Base-by-base conservation (phyloP, 2,329 filamentous ascomycete species). In the Ophiostoma fasciatum region DNA sequence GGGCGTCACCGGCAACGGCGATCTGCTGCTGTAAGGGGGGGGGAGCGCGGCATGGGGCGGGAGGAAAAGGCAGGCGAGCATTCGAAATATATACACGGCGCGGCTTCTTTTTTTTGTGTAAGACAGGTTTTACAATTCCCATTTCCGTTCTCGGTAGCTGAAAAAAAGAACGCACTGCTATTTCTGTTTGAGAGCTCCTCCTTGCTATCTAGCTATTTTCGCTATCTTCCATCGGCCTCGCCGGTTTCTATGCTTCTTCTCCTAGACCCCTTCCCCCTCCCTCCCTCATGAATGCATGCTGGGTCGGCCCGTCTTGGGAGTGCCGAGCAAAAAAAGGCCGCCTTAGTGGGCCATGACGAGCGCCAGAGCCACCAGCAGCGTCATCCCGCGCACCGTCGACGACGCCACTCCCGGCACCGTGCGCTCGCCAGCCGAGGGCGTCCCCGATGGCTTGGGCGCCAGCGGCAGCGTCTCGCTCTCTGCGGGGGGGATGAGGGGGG, bases 1-100 rank as follows among this genome's bases (percentile, higher is more conserved):
- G 45, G 76, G 72, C 31, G 66, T 64, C 18, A 70, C 68, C 9
- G 70, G 66, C 45, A 82, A 82, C 45, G 78, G 77, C 7, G 81
- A 87, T 60, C 60, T 87, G 55, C 59, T 87, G 50, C 62, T 77
- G 53, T 45, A 37, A 21, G 14, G 14, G 13, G 25, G 9, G 7
- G n/a, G 8, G 28, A n/a, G 13, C n/a, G n/a, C n/a, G n/a, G n/a
- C n/a, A n/a, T n/a, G n/a, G n/a, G n/a, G n/a, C n/a, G n/a, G n/a
- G n/a, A n/a, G n/a, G n/a, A n/a, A n/a, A n/a, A n/a, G 13, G 19
- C 27, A 28, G 13, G 7, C n/a, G 21, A 3, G 15, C 17, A 9
- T 19, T 27, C 18, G n/a, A 14, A 22, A 5, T n/a, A n/a, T n/a
- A n/a, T n/a, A n/a, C n/a, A n/a, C n/a, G n/a, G n/a, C n/a, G n/a